Conservation (phyloP, 352 stramenopile species). For the Phytophthora sp. region DNA sequence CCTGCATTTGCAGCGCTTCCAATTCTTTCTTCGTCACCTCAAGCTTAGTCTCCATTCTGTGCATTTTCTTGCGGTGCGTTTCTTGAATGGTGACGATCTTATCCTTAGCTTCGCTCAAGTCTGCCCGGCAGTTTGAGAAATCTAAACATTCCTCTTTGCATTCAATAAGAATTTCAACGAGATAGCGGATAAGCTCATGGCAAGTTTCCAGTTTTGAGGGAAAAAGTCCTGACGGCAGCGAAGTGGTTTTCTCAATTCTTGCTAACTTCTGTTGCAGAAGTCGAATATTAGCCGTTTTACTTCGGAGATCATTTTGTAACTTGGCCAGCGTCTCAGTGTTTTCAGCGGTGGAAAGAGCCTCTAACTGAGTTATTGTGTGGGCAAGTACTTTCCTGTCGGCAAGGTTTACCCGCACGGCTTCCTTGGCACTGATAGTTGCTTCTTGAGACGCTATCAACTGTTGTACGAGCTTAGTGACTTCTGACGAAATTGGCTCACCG, state of each 20-base stretch:
- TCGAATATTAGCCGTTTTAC: constrained; percentile 65
- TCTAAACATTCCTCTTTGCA: constrained; percentile 38
- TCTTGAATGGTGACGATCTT: constrained; percentile 21
- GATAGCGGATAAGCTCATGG: constrained; percentile 57
- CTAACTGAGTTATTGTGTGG: constrained; percentile 37
- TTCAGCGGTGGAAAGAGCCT: constrained; percentile 14
- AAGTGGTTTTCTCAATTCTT: constrained; percentile 54
- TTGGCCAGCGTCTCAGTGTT: constrained; percentile 30
- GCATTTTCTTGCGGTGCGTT: constrained; percentile 18
- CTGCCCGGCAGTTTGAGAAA: constrained; percentile 21
- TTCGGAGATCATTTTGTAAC: constrained; percentile 44
- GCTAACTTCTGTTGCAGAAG: constrained; percentile 68
- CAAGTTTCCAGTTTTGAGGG: constrained; percentile 42
- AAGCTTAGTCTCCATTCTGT: constrained; percentile 18
- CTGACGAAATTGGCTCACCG: constrained; percentile 1
- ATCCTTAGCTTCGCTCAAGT: constrained; percentile 8
- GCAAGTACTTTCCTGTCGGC: constrained; percentile 61
- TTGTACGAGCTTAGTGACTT: constrained; percentile 41
- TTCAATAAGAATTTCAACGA: constrained; percentile 55
- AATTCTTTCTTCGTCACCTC: constrained; percentile 28
- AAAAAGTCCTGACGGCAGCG: constrained; percentile 49
- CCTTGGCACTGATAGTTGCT: constrained; percentile 55
- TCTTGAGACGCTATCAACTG: constrained; percentile 52
- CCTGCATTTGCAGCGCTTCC: constrained; percentile 23
- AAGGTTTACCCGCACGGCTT: constrained; percentile 54